phyloP scores from a whole-genome alignment of 352 stramenopile species.

The Globisporangium irregulare region DNA sequence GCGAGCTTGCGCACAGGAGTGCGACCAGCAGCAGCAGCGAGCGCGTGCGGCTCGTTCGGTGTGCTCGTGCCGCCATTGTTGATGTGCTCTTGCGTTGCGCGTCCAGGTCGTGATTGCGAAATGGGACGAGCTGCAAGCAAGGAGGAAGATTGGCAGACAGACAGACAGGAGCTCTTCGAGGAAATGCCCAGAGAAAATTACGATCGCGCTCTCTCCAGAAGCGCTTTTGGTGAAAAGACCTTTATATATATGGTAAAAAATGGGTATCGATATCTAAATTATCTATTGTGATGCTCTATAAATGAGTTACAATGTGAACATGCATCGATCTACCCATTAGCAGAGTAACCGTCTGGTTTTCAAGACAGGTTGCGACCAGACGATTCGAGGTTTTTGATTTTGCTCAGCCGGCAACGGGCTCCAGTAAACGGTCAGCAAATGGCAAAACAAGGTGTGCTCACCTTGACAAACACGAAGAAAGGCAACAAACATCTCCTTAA shows the following conservation, averaged over 20 bases:
- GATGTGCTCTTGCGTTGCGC: not conserved
- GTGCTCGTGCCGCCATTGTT: not conserved
- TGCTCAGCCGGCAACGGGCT: not conserved
- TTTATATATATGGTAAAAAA: not conserved
- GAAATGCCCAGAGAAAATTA: not conserved
- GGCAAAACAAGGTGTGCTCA: not conserved
- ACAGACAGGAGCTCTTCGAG: slow-evolving; percentile 3
- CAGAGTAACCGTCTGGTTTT: not conserved
- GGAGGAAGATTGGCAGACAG: not conserved
- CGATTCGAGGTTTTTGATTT: slow-evolving; percentile 4
- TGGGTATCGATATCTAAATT: not conserved
- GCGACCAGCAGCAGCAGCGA: not conserved
- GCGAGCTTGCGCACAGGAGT: slow-evolving; percentile 7
- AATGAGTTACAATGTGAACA: not conserved
- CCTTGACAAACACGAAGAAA: too few species aligned
- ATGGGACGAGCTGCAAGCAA: not conserved
- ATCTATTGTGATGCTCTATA: not conserved
- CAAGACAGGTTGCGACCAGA: not conserved
- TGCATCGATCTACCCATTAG: not conserved
- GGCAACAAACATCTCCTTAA: not conserved
- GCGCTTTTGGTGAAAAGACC: not conserved
- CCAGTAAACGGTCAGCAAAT: not conserved
- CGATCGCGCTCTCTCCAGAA: not conserved
- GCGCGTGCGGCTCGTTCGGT: not conserved
- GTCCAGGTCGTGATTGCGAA: slow-evolving; percentile 4